Evolutionary conservation across 805 yeast species (phyloP), one percentile per base, ranked within the genome.

Genomic region (Myxozyma melibiosi): DNA sequence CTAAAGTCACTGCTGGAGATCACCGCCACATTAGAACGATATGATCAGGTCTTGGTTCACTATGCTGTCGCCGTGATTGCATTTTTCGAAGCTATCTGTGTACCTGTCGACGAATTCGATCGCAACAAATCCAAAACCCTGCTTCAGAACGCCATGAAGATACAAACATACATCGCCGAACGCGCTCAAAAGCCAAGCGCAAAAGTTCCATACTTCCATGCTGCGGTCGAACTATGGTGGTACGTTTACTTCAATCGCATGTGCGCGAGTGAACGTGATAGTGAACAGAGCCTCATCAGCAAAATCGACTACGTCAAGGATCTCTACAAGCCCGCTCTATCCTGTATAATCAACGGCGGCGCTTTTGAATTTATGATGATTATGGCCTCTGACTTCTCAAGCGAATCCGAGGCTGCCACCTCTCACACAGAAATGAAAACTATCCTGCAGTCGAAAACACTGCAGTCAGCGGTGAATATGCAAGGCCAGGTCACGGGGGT

Each of bases 11-110:
- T 85, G 7, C 60, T 85, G 1, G 67, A 73, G 7, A 84, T 79
- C 52, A 69, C 84, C 3, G 71, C 78, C 1, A 67, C 75, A 6
- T 73, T 86, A 44, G 77, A 77, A 25, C 78, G 83, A 2, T 81
- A 85, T 63, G 95, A 90, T 69, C 72, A 80, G 22, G 80, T 88
- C 57, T 72, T 83, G 16, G 67, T 87, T 28, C 88, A 88, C 67
- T 82, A 79, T 57, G 64, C 88, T 4, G 91, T 95, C 20, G 40
- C 52, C 27, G 30, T 63, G 25, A 27, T 62, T 24, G 41, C 53
- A 6, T 58, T 61, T 34, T 43, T 28, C 16, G 55, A 48, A 4
- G 33, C 37, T 14, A 39, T 64, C 31, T 51, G 64, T 18, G 50
- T 34, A 22, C 27, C 31, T 18, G 40, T 33, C 11, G 55, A 40